Percentiles rank a stretch among this genome's conserved stretches.
phyloP scores from a whole-genome alignment of 345 rosid species.

The Eucalyptus grandis region DNA sequence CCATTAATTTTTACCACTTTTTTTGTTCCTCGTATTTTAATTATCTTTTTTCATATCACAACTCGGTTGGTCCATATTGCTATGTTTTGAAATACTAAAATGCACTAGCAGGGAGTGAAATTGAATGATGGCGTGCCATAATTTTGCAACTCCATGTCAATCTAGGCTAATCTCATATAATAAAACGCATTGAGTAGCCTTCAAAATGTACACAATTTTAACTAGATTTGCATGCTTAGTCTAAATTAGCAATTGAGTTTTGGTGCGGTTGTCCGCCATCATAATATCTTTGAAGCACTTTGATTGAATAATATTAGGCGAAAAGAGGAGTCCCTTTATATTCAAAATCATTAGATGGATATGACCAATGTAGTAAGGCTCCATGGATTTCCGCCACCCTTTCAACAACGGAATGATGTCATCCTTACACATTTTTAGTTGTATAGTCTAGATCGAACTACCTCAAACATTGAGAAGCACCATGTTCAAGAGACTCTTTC shows the following conservation, averaged over 20 bases:
- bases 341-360: not conserved
- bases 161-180: not conserved
- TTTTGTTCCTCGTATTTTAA: not conserved
- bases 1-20: not conserved
- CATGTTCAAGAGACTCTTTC: not conserved
- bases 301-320: not conserved
- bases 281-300: not conserved
- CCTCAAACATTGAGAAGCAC: not conserved
- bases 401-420: not conserved
- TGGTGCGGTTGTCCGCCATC: not conserved
- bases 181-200: not conserved
- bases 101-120: not conserved
- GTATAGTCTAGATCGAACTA: not conserved
- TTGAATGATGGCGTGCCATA: not conserved
- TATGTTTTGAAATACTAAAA: not conserved
- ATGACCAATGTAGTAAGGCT: not conserved
- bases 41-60: not conserved
- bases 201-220: not conserved
- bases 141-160: not conserved
- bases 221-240: not conserved
- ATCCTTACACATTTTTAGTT: not conserved
- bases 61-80: not conserved
- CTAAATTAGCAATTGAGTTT: rapidly evolving
- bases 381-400: not conserved
- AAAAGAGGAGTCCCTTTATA: not conserved